phyloP scores from a whole-genome alignment of 495 filamentous ascomycete genomes.

The Saxispiralis lemnorum region DNA sequence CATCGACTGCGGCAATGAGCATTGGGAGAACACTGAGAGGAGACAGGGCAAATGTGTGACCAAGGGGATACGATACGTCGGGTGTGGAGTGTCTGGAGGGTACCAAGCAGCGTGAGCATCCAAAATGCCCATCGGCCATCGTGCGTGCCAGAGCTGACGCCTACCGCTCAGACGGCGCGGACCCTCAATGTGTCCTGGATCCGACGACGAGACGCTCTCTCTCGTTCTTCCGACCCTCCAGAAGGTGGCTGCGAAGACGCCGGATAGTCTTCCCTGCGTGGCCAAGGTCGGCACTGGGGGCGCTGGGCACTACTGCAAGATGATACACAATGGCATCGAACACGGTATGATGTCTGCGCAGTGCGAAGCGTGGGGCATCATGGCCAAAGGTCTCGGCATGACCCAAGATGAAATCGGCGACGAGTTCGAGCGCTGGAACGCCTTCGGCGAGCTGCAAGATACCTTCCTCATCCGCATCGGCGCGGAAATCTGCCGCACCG shows the following conservation, averaged over 20 bases:
- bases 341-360: conserved; percentile 45
- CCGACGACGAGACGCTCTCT: conserved; percentile 37
- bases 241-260: conserved; percentile 43
- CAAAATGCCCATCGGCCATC: too few relatives aligned
- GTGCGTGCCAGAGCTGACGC: neutral
- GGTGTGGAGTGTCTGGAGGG: conserved; percentile 50
- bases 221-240: conserved; percentile 47
- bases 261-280: conserved; percentile 42
- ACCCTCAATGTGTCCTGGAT: conserved; percentile 49
- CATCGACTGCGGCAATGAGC: conserved; percentile 55
- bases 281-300: conserved; percentile 43
- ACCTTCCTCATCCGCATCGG: conserved; percentile 50
- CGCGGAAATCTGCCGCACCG: conserved; percentile 40
- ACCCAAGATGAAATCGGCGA: conserved; percentile 43
- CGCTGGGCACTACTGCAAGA: conserved; percentile 57
- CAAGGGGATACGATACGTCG: conserved; percentile 43
- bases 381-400: conserved; percentile 42
- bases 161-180: conserved; percentile 28
- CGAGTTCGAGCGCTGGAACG: conserved; percentile 44
- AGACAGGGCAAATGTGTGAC: conserved; percentile 38
- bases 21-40: conserved; percentile 48
- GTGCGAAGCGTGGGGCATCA: conserved; percentile 49
- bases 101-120: conserved; percentile 40
- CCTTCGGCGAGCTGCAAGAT: conserved; percentile 34
- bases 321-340: conserved; percentile 65